Conservation (phyloP, 176 grass and related monocot genomes). For the Calamus simplicifolius region DNA sequence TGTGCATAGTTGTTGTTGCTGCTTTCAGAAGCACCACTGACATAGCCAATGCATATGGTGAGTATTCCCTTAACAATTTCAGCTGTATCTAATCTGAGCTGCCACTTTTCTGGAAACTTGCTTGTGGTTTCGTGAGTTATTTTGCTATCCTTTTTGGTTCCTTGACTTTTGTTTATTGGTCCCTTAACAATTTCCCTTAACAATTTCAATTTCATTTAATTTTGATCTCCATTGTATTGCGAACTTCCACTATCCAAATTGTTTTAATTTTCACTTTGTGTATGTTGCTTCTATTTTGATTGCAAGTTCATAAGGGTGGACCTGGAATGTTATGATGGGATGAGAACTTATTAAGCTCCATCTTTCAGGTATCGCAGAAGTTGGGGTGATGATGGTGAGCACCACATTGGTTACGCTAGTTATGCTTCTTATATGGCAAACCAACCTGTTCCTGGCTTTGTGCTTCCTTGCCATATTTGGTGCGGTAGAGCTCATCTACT, state of each 20-base stretch:
- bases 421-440: constrained; percentile 99
- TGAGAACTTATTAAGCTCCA: background rate
- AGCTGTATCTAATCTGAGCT: no score
- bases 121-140: background rate
- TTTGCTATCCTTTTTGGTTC: background rate
- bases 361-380: constrained; percentile 80
- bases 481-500: constrained; percentile 62
- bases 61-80: constrained; percentile 5
- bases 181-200: no score
- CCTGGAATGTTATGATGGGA: no score
- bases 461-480: constrained; percentile 79
- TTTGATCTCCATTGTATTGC: no score
- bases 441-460: constrained; percentile 56
- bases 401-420: constrained; percentile 86
- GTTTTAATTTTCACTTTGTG: no score
- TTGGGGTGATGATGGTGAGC: constrained; percentile 98
- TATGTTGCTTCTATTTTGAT: no score
- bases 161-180: no score
- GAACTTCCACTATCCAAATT: no score
- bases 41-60: constrained; percentile 95
- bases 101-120: background rate
- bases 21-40: constrained; percentile 83
- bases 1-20: constrained; percentile 86
- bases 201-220: no score
- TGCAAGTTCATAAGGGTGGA: no score